Conservation (phyloP, 208 protist species). For the Trypanosoma rangeli region DNA sequence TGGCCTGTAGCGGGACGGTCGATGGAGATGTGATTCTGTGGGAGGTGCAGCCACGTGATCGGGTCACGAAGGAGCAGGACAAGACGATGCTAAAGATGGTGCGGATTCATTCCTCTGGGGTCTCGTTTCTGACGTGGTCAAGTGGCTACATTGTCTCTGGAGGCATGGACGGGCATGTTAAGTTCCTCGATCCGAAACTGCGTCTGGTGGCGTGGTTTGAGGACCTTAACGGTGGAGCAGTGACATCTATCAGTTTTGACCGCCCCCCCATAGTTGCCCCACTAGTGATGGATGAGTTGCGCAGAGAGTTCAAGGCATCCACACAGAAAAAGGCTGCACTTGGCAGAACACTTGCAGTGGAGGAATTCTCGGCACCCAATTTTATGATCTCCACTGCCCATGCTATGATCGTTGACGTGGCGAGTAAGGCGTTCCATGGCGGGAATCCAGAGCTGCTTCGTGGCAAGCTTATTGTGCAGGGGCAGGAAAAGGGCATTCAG, state of each 20-base stretch:
- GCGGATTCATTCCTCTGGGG: constrained; percentile 68
- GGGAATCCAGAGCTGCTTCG: constrained; percentile 45
- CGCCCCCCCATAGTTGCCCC: constrained; percentile 19
- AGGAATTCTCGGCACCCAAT: constrained; percentile 75
- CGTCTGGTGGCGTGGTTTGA: constrained; percentile 96
- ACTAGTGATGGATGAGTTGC: constrained; percentile 35
- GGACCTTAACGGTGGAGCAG: constrained; percentile 90
- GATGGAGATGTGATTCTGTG: constrained; percentile 94
- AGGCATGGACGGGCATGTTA: constrained; percentile 93
- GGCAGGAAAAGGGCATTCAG: constrained; percentile 85
- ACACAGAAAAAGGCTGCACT: constrained; percentile 43
- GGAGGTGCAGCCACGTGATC: constrained; percentile 76
- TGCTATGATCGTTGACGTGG: constrained; percentile 91
- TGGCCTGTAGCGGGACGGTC: constrained; percentile 89
- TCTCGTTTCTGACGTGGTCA: constrained; percentile 82
- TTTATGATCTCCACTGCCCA: constrained; percentile 92
- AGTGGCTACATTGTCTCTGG: constrained; percentile 92
- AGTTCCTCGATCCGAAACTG: constrained; percentile 94
- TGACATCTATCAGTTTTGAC: constrained; percentile 93
- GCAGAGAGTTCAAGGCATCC: constrained; percentile 28
- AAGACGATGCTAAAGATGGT: constrained; percentile 93
- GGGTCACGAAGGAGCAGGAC: constrained; percentile 83
- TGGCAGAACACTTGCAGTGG: constrained; percentile 48
- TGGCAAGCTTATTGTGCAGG: constrained; percentile 87
- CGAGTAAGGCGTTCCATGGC: constrained; percentile 74